Percentiles rank a stretch among this genome's conserved stretches.
These are phyloP conservation scores for Beauveria varroae DNA, from an alignment of 2,329 filamentous ascomycete species.

Conservation along the genomic window DNA sequence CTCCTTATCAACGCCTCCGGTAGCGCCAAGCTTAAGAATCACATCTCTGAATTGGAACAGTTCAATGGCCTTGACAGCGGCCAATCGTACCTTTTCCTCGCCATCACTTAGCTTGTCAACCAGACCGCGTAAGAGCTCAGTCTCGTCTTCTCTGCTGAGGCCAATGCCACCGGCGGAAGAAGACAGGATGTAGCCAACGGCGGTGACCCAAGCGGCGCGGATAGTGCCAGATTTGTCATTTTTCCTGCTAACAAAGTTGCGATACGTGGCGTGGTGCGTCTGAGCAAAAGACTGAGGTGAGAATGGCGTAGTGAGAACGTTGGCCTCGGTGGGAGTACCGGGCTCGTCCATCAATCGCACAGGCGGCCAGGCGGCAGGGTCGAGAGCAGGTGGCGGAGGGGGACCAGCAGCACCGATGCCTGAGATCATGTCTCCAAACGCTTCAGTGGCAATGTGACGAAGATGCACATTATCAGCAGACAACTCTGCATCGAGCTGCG, in stretches of 20 bases:
- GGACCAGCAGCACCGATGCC: constrained; percentile 89
- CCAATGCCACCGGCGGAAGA: constrained; percentile 89
- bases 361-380: constrained; percentile 80
- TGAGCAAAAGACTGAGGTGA: constrained; percentile 87
- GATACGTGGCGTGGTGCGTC: constrained; percentile 69
- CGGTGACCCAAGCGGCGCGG: constrained; percentile 77
- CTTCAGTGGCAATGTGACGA: constrained; percentile 83
- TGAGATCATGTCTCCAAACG: constrained; percentile 88
- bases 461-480: constrained; percentile 83
- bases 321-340: constrained; percentile 38
- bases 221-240: constrained; percentile 82
- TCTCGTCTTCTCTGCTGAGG: constrained; percentile 75
- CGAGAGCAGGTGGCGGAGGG: constrained; percentile 62
- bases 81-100: constrained; percentile 85
- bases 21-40: constrained; percentile 70
- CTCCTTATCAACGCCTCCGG: constrained; percentile 65
- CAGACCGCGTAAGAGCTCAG: constrained; percentile 63
- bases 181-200: constrained; percentile 76
- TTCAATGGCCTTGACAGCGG: constrained; percentile 79
- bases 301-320: constrained; percentile 70
- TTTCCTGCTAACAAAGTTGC: constrained; percentile 74
- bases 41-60: constrained; percentile 75
- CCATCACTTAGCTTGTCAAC: constrained; percentile 76
- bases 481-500: constrained; percentile 86
- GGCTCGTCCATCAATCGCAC: constrained; percentile 54